phyloP scores from a whole-genome alignment of 345 rosid genomes.

The Lumnitzera racemosa region DNA sequence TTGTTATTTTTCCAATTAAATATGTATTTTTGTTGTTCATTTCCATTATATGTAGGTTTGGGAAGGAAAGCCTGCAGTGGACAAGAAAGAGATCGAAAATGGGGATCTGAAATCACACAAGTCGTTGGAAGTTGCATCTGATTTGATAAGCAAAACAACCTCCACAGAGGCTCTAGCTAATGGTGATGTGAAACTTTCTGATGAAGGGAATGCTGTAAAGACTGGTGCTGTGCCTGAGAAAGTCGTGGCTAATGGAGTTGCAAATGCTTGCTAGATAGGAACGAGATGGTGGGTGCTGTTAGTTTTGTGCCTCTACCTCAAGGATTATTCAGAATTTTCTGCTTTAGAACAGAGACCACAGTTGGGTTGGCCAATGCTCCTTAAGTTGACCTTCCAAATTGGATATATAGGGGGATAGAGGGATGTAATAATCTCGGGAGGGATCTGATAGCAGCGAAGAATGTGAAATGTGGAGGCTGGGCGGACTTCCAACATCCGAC shows the following conservation, averaged over 20 bases:
- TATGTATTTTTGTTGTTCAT: background rate
- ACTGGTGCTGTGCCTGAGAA: conserved; percentile 3
- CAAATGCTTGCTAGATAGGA: conserved; percentile 3
- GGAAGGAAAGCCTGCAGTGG: conserved; percentile 9
- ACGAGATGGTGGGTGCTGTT: background rate
- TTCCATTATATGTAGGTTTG: background rate
- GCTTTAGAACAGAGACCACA: background rate
- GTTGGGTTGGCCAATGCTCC: background rate
- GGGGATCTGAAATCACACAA: conserved; percentile 8
- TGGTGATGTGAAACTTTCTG: conserved; percentile 9
- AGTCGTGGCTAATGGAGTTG: conserved; percentile 9
- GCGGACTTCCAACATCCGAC: conserved; percentile 4
- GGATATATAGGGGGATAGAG: too few species aligned
- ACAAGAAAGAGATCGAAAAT: conserved; percentile 7
- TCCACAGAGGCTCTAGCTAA: background rate
- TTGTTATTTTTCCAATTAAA: background rate
- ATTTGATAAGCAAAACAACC: background rate
- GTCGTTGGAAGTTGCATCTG: conserved; percentile 1
- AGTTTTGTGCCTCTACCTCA: too few species aligned
- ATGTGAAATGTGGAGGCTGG: background rate
- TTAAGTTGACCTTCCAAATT: background rate
- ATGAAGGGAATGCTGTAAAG: conserved; percentile 4
- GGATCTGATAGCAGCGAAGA: too few species aligned
- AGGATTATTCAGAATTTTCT: background rate
- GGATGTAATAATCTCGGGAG: too few species aligned